Evolutionary conservation across 768 basidiomycete species (phyloP).

Genomic region (Lactifluus hygrophoroides): DNA sequence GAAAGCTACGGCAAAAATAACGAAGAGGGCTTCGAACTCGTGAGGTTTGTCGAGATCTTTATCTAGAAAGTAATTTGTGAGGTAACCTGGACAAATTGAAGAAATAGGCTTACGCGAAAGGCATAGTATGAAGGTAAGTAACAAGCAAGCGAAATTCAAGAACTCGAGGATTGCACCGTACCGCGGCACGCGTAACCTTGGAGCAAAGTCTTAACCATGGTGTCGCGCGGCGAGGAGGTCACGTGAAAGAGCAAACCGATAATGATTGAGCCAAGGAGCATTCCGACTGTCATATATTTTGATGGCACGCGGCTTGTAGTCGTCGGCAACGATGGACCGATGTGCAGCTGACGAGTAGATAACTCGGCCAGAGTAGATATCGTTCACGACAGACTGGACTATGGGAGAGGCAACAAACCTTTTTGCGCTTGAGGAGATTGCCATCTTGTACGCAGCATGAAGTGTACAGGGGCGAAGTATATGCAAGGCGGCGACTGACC

Average conservation of each 20-base stretch:
- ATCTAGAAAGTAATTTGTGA: slow-evolving; percentile 31
- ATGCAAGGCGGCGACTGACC: slow-evolving; percentile 36
- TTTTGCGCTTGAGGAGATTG: slow-evolving; percentile 80
- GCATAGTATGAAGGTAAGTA: slow-evolving; percentile 65
- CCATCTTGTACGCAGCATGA: slow-evolving; percentile 48
- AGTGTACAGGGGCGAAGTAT: neutral
- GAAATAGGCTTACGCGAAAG: slow-evolving; percentile 49
- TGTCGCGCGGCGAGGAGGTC: neutral
- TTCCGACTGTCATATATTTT: slow-evolving; percentile 60
- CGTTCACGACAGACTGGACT: slow-evolving; percentile 79
- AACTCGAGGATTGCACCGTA: slow-evolving; percentile 76
- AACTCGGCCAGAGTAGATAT: slow-evolving; percentile 77
- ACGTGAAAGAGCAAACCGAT: slow-evolving; percentile 41
- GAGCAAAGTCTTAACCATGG: neutral
- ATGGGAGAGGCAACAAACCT: slow-evolving; percentile 75
- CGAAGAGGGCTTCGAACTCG: slow-evolving; percentile 62
- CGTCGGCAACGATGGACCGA: slow-evolving; percentile 79
- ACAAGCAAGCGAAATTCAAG: slow-evolving; percentile 59
- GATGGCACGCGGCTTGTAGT: slow-evolving; percentile 74
- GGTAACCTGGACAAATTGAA: neutral
- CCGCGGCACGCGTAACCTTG: slow-evolving; percentile 72
- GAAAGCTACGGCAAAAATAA: slow-evolving; percentile 71
- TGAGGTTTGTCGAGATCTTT: slow-evolving; percentile 45
- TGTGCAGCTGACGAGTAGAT: slow-evolving; percentile 46
- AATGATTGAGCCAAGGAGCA: slow-evolving; percentile 76